Conservation (phyloP, 768 basidiomycete species). For the Lactarius hengduanensis region DNA sequence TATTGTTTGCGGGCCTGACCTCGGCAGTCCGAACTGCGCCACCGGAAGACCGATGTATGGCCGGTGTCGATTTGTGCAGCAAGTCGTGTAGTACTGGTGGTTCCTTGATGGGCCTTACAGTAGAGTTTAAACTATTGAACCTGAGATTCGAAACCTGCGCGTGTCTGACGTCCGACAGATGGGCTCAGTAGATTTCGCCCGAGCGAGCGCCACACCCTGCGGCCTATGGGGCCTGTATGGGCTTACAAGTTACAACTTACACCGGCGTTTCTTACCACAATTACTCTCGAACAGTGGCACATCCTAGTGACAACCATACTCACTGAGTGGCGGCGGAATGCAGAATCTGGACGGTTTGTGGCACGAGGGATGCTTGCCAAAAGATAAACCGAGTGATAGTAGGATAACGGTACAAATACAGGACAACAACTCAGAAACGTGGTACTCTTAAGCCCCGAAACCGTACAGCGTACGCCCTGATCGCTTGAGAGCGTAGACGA, state of each 20-base stretch:
- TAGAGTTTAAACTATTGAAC: not conserved
- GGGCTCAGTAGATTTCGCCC: not conserved
- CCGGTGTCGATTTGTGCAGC: not conserved
- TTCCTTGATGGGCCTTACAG: no score
- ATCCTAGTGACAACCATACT: no score
- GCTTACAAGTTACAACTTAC: not conserved
- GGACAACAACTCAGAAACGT: slow-evolving; percentile 22
- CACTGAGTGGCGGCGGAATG: not conserved
- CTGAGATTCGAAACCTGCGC: not conserved
- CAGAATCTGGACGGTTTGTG: not conserved
- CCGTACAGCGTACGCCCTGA: slow-evolving; percentile 56
- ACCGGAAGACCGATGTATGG: no score
- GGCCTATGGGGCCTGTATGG: not conserved
- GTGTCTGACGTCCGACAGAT: not conserved
- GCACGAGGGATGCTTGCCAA: not conserved
- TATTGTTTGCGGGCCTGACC: no score
- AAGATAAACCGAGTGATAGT: not conserved
- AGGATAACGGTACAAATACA: slow-evolving; percentile 31
- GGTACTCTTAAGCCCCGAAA: slow-evolving; percentile 44
- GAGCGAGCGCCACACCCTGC: not conserved
- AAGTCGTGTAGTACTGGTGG: no score
- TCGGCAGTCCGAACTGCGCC: no score
- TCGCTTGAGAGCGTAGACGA: slow-evolving; percentile 48
- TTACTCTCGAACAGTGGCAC: not conserved
- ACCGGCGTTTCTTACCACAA: not conserved